A percentile compares a stretch with the other conserved stretches of the same genome.
These are phyloP conservation scores for Alternaria conjuncta DNA, from an alignment of 2,329 filamentous ascomycete genomes.

Conservation along the genomic window DNA sequence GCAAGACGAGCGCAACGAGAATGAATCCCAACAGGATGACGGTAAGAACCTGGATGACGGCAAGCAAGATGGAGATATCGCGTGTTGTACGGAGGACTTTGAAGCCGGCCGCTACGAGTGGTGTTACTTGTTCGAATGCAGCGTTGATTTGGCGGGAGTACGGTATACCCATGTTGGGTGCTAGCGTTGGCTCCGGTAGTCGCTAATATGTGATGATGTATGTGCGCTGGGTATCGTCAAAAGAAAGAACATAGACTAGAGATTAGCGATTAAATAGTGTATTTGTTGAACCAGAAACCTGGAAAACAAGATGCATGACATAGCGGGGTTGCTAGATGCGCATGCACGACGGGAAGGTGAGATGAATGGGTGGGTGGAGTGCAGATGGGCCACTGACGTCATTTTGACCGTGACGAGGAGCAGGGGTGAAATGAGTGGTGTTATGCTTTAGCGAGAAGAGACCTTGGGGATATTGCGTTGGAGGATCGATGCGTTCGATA, in stretches of 20 bases:
- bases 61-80: constrained; percentile 58
- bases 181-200: not conserved
- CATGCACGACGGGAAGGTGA: constrained; percentile 4
- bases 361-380: not conserved
- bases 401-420: constrained; percentile 11
- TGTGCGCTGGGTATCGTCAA: not conserved
- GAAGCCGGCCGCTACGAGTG: constrained; percentile 58
- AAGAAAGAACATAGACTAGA: not conserved
- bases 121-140: constrained; percentile 61
- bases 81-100: constrained; percentile 58
- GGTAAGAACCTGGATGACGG: constrained; percentile 56
- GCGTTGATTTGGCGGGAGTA: constrained; percentile 60
- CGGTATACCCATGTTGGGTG: constrained; percentile 56
- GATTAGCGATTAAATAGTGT: not conserved
- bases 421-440: constrained; percentile 14
- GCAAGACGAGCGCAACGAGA: constrained; percentile 46
- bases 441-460: not conserved
- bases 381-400: constrained; percentile 24
- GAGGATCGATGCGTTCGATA: no score
- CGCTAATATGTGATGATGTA: not conserved
- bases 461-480: no score
- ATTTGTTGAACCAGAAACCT: not conserved
- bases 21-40: constrained; percentile 52
- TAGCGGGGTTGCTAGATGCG: not conserved
- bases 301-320: not conserved